phyloP scores from a whole-genome alignment of 495 filamentous ascomycete genomes.

The Aspergillus homomorphus region DNA sequence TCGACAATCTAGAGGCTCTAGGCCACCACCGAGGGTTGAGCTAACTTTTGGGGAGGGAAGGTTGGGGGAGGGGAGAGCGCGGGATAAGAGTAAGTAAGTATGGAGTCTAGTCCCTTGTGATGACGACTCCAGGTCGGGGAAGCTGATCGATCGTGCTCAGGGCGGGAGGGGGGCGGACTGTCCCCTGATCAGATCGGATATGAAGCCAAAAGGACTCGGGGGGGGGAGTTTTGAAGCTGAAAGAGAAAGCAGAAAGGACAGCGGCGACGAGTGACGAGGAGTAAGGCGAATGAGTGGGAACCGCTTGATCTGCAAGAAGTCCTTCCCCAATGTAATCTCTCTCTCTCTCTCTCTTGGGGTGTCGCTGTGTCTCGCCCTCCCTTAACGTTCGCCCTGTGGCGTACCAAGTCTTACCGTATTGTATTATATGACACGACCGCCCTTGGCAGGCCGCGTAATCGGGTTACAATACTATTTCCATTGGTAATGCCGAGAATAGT shows the following conservation, averaged over 20 bases:
- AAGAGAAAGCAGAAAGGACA: not conserved
- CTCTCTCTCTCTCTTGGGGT: not conserved
- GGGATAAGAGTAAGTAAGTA: constrained; percentile 14
- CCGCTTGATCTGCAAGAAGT: constrained; percentile 5
- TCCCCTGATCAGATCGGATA: not conserved
- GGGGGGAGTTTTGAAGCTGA: not conserved
- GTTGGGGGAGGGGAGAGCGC: constrained; percentile 11
- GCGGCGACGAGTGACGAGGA: not conserved
- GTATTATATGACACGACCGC: not conserved
- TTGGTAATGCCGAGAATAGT: not conserved
- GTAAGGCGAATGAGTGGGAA: not conserved
- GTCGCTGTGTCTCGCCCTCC: not conserved
- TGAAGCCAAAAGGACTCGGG: not conserved
- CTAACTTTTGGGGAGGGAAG: not conserved
- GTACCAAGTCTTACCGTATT: constrained; percentile 1
- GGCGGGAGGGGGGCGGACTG: not conserved
- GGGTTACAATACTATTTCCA: constrained; percentile 8
- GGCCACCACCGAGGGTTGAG: not conserved
- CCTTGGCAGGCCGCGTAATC: not conserved
- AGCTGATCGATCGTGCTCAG: not conserved
- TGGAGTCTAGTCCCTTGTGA: constrained; percentile 14
- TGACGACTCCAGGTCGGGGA: constrained; percentile 12
- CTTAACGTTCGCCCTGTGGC: constrained; percentile 5
- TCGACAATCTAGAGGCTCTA: not conserved
- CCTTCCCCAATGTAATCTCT: not conserved